Percentiles rank a stretch among this genome's conserved stretches.
Evolutionary conservation across 306 rosid species (phyloP).

Genomic region (Sicyos edulis): DNA sequence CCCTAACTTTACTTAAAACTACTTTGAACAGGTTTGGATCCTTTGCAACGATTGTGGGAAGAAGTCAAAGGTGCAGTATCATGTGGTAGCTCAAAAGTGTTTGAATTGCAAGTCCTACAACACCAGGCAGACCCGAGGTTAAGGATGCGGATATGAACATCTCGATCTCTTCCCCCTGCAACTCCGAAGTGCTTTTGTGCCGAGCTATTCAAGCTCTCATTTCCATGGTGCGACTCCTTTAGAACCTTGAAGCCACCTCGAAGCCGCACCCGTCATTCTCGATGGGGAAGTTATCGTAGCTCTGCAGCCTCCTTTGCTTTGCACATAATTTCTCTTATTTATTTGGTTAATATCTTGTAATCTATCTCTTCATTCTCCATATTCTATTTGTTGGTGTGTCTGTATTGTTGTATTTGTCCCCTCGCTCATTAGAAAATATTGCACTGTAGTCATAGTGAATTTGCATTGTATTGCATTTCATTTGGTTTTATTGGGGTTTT

Average conservation of each 20-base stretch:
- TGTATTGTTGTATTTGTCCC: slow-evolving; percentile 8
- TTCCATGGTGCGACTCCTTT: background rate
- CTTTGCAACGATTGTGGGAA: slow-evolving; percentile 83
- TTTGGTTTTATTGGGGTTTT: background rate
- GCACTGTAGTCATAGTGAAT: background rate
- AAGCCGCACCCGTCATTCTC: background rate
- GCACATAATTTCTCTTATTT: background rate
- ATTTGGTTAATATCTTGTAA: slow-evolving; percentile 6
- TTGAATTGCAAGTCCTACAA: slow-evolving; percentile 74
- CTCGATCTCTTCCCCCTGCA: too few species aligned
- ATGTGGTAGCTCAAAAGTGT: slow-evolving; percentile 73
- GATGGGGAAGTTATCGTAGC: background rate
- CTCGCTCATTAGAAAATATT: background rate
- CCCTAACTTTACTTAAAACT: slow-evolving; percentile 45
- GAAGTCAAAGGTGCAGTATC: slow-evolving; percentile 54
- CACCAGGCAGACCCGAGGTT: slow-evolving; percentile 55
- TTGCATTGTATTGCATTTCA: background rate
- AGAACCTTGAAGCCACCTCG: slow-evolving; percentile 1
- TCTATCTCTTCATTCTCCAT: background rate
- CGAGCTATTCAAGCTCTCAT: too few species aligned
- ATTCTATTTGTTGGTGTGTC: slow-evolving; percentile 10
- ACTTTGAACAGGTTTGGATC: slow-evolving; percentile 52
- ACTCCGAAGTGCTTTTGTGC: too few species aligned
- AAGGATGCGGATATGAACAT: slow-evolving; percentile 19
- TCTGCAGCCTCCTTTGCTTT: slow-evolving; percentile 1